Base-by-base conservation (phyloP, 176 grass and related monocot genomes). In the Carex kokanica region DNA sequence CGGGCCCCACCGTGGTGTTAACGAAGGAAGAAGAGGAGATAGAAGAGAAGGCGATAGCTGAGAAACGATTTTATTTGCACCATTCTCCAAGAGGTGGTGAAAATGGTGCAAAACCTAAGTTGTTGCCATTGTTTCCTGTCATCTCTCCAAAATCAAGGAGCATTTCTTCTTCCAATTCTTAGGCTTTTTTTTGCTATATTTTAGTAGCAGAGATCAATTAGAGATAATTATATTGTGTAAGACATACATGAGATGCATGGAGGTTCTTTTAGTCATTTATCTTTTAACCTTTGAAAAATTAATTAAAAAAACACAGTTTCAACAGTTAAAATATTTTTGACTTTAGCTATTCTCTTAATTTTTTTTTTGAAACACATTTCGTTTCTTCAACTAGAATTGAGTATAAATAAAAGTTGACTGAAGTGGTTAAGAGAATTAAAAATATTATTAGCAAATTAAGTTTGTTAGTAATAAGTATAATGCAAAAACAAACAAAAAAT, bases 41-140 rank as follows among this genome's bases (percentile, higher is more conserved):
- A 84, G 93, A 92, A 87, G 88, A 93, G 85, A 96, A 93, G 85
- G 90, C 88, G 64, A 93, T 96, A 51, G 87, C 88, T 6, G 92
- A 88, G 79, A 96, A 96, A 83, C 75, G 83, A 0, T 96, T 96
- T 86, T 96, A 93, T 84, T 89, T 96, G 69, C 93, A 96, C 83
- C 65, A 91, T 0, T 94, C 92, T 15, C 85, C 93, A 17, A 80
- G 88, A 74, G 63, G 65, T 6, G 58, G 72, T 53, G 64, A 71
- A 32, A 81, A 21, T 64, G 66, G 25, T 40, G 83, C 85, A 45
- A 81, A 70, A 56, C 93, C 91, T 0, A 89, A 89, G 88, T 81
- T 96, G 61, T 84, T 96, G 80, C 83, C 91, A 23, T 81, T 96
- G 40, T 96, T 96, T 87, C 93, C 93, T n/a, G 73, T 93, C 45